A percentile compares a stretch with the other conserved stretches of the same genome.
phyloP scores from a whole-genome alignment of 2,329 filamentous ascomycete genomes.

The Nakataea oryzae region DNA sequence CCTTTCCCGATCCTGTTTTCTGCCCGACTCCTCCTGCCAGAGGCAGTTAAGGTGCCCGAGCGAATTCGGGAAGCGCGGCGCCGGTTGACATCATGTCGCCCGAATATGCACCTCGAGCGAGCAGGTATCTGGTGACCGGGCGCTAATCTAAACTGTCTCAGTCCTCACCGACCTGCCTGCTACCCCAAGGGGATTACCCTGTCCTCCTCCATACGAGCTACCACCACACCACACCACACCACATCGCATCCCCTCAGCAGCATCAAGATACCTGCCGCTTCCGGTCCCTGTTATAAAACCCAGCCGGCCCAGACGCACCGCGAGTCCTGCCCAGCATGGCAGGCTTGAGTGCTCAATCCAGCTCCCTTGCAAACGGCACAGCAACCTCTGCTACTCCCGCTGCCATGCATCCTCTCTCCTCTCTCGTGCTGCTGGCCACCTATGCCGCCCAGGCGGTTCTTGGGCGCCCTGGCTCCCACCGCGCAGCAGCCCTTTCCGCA shows the following conservation, averaged over 20 bases:
- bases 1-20: neutral
- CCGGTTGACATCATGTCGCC: neutral
- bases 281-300: neutral
- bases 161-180: neutral
- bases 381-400: constrained; percentile 6
- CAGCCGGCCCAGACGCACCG: neutral
- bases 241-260: neutral
- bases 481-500: constrained; percentile 15
- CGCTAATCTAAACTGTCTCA: neutral
- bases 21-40: neutral
- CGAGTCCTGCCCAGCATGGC: neutral
- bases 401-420: constrained; percentile 32
- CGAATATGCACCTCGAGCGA: neutral
- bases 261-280: neutral
- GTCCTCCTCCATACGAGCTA: neutral
- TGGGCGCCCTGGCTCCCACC: constrained; percentile 28
- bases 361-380: constrained; percentile 4
- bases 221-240: neutral
- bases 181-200: neutral
- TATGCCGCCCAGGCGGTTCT: constrained; percentile 40
- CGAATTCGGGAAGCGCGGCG: neutral
- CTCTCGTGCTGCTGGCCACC: constrained; percentile 38
- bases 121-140: neutral
- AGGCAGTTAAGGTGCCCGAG: too few species aligned
- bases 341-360: neutral